Evolutionary conservation across 2,329 filamentous ascomycete genomes (phyloP).

Genomic region (Emmonsiellopsis sp.): DNA sequence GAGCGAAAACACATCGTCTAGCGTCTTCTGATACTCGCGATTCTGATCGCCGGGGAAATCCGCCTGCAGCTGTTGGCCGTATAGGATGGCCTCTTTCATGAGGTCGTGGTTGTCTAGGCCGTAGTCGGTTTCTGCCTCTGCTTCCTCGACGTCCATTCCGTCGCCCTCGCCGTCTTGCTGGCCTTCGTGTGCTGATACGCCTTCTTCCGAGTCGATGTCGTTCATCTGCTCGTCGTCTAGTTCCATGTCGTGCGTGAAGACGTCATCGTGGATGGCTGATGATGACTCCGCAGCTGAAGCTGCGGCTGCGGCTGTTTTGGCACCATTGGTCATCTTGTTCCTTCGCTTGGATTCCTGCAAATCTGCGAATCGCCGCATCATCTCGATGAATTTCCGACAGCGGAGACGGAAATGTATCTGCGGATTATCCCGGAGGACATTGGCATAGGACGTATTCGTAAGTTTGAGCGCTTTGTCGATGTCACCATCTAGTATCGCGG

Average conservation of each 20-base stretch:
- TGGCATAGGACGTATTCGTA: constrained; percentile 68
- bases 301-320: too few relatives aligned
- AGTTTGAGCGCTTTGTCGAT: constrained; percentile 82
- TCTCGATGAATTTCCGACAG: constrained; percentile 90
- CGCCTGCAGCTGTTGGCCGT: constrained; percentile 66
- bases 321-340: constrained; percentile 11
- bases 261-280: constrained; percentile 32
- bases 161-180: constrained; percentile 45
- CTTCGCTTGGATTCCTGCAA: constrained; percentile 37
- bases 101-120: constrained; percentile 40
- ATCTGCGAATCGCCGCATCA: constrained; percentile 65
- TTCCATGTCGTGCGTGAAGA: constrained; percentile 48
- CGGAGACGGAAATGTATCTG: constrained; percentile 80
- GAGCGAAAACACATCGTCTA: constrained; percentile 79
- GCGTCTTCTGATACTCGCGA: constrained; percentile 59
- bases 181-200: constrained; percentile 34
- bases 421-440: constrained; percentile 68
- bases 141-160: constrained; percentile 34
- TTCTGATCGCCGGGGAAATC: constrained; percentile 67
- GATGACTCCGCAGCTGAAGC: too few relatives aligned
- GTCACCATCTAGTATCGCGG: constrained; percentile 81
- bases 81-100: constrained; percentile 61
- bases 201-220: constrained; percentile 32
- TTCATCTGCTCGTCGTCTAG: constrained; percentile 44
- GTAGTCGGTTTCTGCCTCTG: constrained; percentile 40